These are phyloP conservation scores for Crithidia thermophila DNA, from an alignment of 208 protist species.

Conservation along the genomic window DNA sequence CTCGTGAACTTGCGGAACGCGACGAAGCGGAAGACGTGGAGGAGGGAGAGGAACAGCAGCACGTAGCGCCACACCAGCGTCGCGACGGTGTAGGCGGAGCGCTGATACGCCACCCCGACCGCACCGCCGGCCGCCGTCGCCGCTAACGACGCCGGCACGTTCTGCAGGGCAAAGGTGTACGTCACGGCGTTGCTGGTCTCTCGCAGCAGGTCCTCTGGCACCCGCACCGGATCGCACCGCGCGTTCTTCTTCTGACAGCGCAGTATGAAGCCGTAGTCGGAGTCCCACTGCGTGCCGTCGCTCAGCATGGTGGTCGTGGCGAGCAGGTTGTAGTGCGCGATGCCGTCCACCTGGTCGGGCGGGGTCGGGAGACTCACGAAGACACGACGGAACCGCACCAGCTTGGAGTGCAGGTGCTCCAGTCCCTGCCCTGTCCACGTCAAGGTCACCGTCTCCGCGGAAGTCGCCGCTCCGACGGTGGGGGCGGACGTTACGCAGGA, in stretches of 20 bases:
- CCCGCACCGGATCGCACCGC: constrained; percentile 30
- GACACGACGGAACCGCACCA: constrained; percentile 46
- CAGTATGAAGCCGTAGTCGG: constrained; percentile 15
- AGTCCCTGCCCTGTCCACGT: constrained; percentile 37
- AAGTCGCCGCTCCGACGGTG: neutral
- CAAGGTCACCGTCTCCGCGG: constrained; percentile 23
- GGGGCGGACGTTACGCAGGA: constrained; percentile 15
- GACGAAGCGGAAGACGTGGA: constrained; percentile 74
- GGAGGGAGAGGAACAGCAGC: constrained; percentile 59
- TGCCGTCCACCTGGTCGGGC: constrained; percentile 2
- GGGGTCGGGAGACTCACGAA: constrained; percentile 45
- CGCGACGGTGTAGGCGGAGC: constrained; percentile 54
- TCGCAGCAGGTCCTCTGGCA: constrained; percentile 35
- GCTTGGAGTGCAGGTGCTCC: constrained; percentile 20
- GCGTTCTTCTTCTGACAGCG: constrained; percentile 26
- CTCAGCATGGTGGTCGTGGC: constrained; percentile 16
- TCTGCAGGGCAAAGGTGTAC: constrained; percentile 11
- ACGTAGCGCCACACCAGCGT: constrained; percentile 70
- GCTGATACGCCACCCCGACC: constrained; percentile 67
- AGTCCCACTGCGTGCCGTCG: neutral
- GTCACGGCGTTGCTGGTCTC: neutral
- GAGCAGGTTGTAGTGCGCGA: constrained; percentile 17
- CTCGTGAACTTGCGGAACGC: constrained; percentile 65
- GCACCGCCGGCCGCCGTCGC: constrained; percentile 22
- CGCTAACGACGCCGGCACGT: constrained; percentile 21